Base-by-base conservation (phyloP, 23 red algal genomes). In the Gracilariopsis chorda region DNA sequence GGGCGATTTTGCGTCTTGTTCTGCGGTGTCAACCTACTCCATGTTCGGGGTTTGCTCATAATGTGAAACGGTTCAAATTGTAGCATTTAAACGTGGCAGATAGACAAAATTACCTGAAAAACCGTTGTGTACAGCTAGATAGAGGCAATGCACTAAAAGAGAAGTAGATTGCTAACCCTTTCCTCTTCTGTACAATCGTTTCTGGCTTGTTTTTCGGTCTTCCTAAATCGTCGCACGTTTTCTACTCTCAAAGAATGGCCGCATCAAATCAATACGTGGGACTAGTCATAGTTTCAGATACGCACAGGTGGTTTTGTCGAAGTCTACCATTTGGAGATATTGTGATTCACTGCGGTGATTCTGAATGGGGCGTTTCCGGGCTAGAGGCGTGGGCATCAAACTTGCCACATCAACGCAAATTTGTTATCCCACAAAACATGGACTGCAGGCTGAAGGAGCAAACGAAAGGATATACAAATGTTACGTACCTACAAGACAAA, bases 271-370 rank as follows among this genome's bases (percentile, higher is more conserved):
- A 77, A 27, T 89, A 51, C 8, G 5, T 89, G 11, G 30, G 85
- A 3, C 33, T 89, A 32, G 85, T 89, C 17, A 89, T 89, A 63
- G 64, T 89, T 10, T 89, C 85, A 48, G 85, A 89, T 52, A 89
- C 85, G 4, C 85, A 89, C 41, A 42, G 85, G 17, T 32, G 25
- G 13, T 89, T 62, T 39, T 34, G 52, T 77, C 85, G 37, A 7
- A 12, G 35, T 16, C 40, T 89, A n/a, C 85, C 85, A 60, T 12
- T n/a, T 25, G 85, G 85, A 41, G 85, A 89, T 36, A 69, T 89
- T 1, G 52, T 76, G 29, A 52, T 89, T 25, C 85, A 89, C 52
- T 65, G 59, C 48, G 85, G 85, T 56, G 85, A 89, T 60, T 89
- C 85, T 11, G 85, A 89, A 37, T 77, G 65, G 29, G 41, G 61